Evolutionary conservation across 352 stramenopile genomes (phyloP).

Genomic region (Paralagenidium karlingii): DNA sequence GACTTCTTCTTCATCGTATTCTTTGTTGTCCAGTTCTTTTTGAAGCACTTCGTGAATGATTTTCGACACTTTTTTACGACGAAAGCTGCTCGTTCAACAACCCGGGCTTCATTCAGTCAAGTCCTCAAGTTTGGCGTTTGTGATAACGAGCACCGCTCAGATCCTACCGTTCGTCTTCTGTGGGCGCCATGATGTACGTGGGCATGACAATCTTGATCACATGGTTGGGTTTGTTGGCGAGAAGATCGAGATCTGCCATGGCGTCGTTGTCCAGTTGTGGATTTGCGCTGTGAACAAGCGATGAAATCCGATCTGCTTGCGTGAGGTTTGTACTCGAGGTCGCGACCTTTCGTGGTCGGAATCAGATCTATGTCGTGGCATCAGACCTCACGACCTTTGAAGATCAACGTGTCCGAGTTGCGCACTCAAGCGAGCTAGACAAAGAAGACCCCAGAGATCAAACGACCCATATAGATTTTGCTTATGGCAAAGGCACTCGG

Average conservation of each 20-base stretch:
- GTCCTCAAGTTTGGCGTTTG: too few relatives aligned
- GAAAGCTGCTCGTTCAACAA: conserved; percentile 30
- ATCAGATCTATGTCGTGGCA: too few relatives aligned
- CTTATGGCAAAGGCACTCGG: too few relatives aligned
- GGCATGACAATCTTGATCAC: conserved; percentile 75
- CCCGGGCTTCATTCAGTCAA: too few relatives aligned
- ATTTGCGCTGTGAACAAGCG: neutral
- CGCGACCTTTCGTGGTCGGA: too few relatives aligned
- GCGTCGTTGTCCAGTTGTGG: neutral
- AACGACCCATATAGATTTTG: too few relatives aligned
- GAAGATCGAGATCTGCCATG: conserved; percentile 40
- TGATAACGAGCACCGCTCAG: neutral
- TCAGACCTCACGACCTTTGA: too few relatives aligned
- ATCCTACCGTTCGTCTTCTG: conserved; percentile 53
- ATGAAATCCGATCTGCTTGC: too few relatives aligned
- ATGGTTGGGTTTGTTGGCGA: conserved; percentile 24
- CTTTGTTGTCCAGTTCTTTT: conserved; percentile 53
- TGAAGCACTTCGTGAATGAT: conserved; percentile 61
- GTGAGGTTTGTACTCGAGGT: too few relatives aligned
- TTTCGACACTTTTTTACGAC: conserved; percentile 52
- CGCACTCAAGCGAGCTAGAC: too few relatives aligned
- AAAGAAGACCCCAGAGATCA: too few relatives aligned
- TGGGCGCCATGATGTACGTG: conserved; percentile 75
- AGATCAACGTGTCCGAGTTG: too few relatives aligned
- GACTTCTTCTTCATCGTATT: conserved; percentile 60